A percentile compares a stretch with the other conserved stretches of the same genome.
These are phyloP conservation scores for Corylus avellana DNA, from an alignment of 306 rosid species.

Conservation along the genomic window DNA sequence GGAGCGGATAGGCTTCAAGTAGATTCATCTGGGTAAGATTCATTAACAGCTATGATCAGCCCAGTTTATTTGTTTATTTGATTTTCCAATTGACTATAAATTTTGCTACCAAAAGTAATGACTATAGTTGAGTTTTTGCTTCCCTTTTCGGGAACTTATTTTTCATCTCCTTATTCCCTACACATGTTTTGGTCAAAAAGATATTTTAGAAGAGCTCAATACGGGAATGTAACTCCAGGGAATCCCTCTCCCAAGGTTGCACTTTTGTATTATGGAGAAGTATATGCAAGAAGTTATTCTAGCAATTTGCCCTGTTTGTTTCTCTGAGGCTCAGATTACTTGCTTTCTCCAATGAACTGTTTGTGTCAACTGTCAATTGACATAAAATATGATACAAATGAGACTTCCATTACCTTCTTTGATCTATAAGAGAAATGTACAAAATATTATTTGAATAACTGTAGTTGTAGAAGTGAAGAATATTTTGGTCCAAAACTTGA, in stretches of 20 bases:
- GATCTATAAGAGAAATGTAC: no score
- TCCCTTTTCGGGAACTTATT: neutral
- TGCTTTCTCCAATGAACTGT: neutral
- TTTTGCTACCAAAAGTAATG: neutral
- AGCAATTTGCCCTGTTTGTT: neutral
- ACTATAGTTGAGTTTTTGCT: neutral
- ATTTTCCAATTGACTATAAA: neutral
- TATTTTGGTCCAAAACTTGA: neutral
- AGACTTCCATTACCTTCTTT: no score
- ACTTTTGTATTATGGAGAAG: neutral
- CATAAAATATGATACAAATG: no score
- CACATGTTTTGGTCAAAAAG: neutral
- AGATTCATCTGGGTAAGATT: conserved; percentile 75
- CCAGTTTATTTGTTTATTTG: neutral
- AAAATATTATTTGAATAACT: no score
- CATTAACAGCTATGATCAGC: neutral
- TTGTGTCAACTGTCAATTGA: neutral
- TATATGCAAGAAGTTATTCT: neutral
- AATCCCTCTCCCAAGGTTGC: neutral
- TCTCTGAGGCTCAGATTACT: neutral
- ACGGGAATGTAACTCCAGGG: neutral
- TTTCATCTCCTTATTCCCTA: neutral
- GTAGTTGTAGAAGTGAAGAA: no score
- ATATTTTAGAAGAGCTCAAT: neutral
- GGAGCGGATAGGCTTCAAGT: conserved; percentile 87